Conservation (phyloP, 306 rosid species). For the Prosopis cineraria region DNA sequence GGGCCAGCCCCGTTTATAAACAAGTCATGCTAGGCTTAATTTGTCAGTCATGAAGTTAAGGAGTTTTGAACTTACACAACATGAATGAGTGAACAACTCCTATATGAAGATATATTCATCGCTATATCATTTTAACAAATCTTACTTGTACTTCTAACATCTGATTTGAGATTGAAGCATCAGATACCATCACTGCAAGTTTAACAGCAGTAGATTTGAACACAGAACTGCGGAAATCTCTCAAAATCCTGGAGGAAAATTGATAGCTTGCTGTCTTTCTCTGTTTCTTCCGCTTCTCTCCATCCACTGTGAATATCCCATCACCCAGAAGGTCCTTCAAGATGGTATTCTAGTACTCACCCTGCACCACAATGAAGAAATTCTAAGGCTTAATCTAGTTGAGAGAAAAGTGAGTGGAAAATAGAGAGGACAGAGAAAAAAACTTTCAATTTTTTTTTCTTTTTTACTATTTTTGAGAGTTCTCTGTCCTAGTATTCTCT, state of each 20-base stretch:
- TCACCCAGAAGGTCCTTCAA: slow-evolving; percentile 68
- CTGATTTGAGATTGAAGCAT: slow-evolving; percentile 33
- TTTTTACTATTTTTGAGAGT: too few species aligned
- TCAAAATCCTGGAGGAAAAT: slow-evolving; percentile 54
- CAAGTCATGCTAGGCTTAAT: too few species aligned
- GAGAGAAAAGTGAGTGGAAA: too few species aligned
- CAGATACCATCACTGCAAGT: slow-evolving; percentile 41
- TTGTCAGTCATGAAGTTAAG: too few species aligned
- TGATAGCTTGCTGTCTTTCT: slow-evolving; percentile 66
- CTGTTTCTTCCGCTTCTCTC: slow-evolving; percentile 65
- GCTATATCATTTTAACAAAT: not conserved
- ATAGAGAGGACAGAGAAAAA: too few species aligned
- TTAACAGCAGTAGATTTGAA: slow-evolving; percentile 49
- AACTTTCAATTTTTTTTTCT: too few species aligned
- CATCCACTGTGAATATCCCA: slow-evolving; percentile 73
- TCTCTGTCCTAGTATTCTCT: too few species aligned
- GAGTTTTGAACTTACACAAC: not conserved
- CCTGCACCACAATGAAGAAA: slow-evolving; percentile 38
- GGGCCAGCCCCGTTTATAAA: too few species aligned
- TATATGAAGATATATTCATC: not conserved
- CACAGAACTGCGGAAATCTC: slow-evolving; percentile 49
- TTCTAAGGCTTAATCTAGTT: too few species aligned
- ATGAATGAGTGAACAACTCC: not conserved
- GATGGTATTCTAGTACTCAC: slow-evolving; percentile 48
- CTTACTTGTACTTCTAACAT: slow-evolving; percentile 47